Base-by-base conservation (phyloP, 2,329 filamentous ascomycete species). In the Xylaria sp. region DNA sequence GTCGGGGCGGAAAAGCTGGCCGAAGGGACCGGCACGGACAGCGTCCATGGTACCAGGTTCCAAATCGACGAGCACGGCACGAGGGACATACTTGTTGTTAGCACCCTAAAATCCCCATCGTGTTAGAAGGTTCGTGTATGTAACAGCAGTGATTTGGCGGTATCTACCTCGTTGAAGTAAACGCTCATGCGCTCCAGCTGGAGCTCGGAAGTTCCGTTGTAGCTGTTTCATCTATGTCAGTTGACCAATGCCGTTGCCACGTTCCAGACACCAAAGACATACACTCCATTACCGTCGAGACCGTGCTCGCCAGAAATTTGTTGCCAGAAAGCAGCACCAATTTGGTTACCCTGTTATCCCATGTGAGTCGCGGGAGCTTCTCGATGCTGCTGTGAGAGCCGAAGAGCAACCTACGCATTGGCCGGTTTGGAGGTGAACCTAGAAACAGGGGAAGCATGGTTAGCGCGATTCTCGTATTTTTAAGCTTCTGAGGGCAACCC, bases 101-200 rank as follows among this genome's bases (percentile, higher is more conserved):
- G 93, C 94, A 74, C 93, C 95, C 94, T 97, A 79, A 38, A 69
- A 53, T 42, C 36, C 15, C 44, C n/a, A 15, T 58, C n/a, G n/a
- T n/a, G 40, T 67, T 56, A 71, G 61, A 40, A 63, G 11, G 0
- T 49, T 60, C 15, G 4, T 31, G n/a, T 38, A 56, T 28, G 17
- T 20, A 31, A 40, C 23, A 13, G 17, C 6, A 11, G 33, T 5
- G 38, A 17, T 6, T 36, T 15, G 53, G 33, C 13, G 13, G 7
- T 17, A 28, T 82, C 68, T 80, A 87, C 85, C 84, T 88, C 86
- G 80, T 97, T 94, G 92, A 98, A 97, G 90, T 98, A 97, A 84
- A 98, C 95, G 84, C 94, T 99, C 94, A 99, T 97, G 81, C 96
- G 94, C 92, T 99, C 96, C 78, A 98, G 91, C 89, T 99, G 96